These are phyloP conservation scores for Acer yangbiense DNA, from an alignment of 345 rosid genomes.

Conservation along the genomic window DNA sequence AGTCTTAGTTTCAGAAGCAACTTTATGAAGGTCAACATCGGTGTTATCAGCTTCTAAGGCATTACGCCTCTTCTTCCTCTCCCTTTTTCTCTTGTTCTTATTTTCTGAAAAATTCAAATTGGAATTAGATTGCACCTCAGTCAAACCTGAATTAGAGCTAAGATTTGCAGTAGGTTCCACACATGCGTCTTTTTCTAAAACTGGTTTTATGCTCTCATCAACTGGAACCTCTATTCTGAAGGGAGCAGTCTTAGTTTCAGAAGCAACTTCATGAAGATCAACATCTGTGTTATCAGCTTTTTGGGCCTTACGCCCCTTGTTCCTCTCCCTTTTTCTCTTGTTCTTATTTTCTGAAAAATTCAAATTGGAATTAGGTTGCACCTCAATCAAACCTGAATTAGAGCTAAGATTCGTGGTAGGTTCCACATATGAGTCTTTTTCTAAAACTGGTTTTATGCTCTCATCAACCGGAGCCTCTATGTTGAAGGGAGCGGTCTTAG, in stretches of 20 bases:
- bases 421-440: not conserved
- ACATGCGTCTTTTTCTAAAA: not conserved
- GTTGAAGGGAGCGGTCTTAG: not conserved
- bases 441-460: not conserved
- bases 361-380: slow-evolving; percentile 9
- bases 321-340: slow-evolving; percentile 15
- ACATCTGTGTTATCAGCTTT: not conserved
- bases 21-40: slow-evolving; percentile 11
- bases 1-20: not conserved
- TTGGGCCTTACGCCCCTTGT: not conserved
- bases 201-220: not conserved
- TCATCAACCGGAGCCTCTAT: slow-evolving; percentile 10
- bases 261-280: slow-evolving; percentile 12
- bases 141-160: not conserved
- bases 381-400: not conserved
- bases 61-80: not conserved
- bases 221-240: slow-evolving; percentile 4
- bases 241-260: not conserved
- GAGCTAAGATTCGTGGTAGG: not conserved
- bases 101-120: slow-evolving; percentile 11
- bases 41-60: not conserved
- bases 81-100: slow-evolving; percentile 19
- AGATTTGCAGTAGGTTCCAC: slow-evolving; percentile 1
- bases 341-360: slow-evolving; percentile 15
- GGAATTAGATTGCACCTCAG: slow-evolving; percentile 9